phyloP scores from a whole-genome alignment of 2,329 filamentous ascomycete species.

The Aspergillus flavus region DNA sequence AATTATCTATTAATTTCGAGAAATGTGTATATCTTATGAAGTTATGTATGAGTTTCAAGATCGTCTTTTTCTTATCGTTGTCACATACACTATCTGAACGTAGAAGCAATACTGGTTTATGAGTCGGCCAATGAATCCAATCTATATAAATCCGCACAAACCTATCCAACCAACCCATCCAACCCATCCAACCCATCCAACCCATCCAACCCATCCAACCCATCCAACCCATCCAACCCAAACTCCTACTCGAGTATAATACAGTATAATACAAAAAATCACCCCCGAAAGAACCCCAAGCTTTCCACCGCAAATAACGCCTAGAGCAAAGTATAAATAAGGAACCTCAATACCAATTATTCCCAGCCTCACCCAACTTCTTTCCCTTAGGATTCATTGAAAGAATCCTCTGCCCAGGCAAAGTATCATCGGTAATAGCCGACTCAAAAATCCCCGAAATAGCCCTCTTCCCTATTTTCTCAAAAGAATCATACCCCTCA shows the following conservation, averaged over 20 bases:
- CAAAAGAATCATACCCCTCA: slow-evolving; percentile 57
- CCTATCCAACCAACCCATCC: neutral
- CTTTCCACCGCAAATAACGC: neutral
- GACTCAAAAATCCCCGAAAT: slow-evolving; percentile 63
- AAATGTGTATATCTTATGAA: neutral
- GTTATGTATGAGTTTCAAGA: neutral
- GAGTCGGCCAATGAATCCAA: neutral
- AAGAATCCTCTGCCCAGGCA: slow-evolving; percentile 61
- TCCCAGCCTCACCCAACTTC: slow-evolving; percentile 57
- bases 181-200: too few relatives aligned
- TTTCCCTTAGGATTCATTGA: slow-evolving; percentile 61
- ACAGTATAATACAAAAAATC: neutral
- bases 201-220: neutral
- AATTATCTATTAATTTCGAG: neutral
- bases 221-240: too few relatives aligned
- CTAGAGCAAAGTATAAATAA: slow-evolving; percentile 5
- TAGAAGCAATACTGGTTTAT: neutral
- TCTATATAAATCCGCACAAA: neutral
- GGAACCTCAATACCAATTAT: slow-evolving; percentile 58
- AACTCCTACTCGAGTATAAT: neutral
- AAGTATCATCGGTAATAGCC: slow-evolving; percentile 54
- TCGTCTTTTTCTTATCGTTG: neutral
- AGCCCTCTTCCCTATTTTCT: slow-evolving; percentile 54
- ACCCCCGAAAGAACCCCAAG: neutral
- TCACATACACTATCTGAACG: neutral